phyloP scores from a whole-genome alignment of 768 basidiomycete genomes.

The Kwoniella pini region DNA sequence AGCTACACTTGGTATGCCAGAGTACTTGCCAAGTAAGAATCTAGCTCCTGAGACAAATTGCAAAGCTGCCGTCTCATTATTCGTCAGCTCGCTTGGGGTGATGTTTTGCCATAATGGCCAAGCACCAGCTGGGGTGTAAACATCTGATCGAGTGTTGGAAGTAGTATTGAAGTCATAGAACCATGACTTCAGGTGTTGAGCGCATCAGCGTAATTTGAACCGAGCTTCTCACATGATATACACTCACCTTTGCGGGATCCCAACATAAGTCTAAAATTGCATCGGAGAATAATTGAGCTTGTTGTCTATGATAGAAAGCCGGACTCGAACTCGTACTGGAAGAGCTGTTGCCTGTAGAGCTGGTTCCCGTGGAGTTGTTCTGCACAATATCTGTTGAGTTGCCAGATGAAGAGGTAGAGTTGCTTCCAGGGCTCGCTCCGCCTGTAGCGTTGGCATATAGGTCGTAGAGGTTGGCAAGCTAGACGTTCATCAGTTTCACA shows the following conservation, averaged over 20 bases:
- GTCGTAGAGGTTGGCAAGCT: conserved; percentile 51
- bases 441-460: conserved; percentile 32
- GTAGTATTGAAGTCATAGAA: conserved; percentile 89
- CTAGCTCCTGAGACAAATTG: conserved; percentile 73
- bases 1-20: conserved; percentile 74
- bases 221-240: no score
- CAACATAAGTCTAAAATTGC: conserved; percentile 85
- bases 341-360: background rate
- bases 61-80: conserved; percentile 65
- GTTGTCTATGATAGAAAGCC: conserved; percentile 60
- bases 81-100: conserved; percentile 69
- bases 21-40: conserved; percentile 63
- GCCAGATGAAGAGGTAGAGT: conserved; percentile 14
- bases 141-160: conserved; percentile 63
- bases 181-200: conserved; percentile 52
- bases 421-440: conserved; percentile 9
- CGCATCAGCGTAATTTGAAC: no score
- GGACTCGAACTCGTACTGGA: conserved; percentile 20
- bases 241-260: conserved; percentile 61
- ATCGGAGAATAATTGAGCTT: conserved; percentile 63
- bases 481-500: no score
- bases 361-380: conserved; percentile 24
- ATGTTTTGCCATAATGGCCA: conserved; percentile 85
- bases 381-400: background rate
- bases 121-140: conserved; percentile 68